Evolutionary conservation across 192 early-diverging fungal genomes (phyloP).

Genomic region (Podila epigama): DNA sequence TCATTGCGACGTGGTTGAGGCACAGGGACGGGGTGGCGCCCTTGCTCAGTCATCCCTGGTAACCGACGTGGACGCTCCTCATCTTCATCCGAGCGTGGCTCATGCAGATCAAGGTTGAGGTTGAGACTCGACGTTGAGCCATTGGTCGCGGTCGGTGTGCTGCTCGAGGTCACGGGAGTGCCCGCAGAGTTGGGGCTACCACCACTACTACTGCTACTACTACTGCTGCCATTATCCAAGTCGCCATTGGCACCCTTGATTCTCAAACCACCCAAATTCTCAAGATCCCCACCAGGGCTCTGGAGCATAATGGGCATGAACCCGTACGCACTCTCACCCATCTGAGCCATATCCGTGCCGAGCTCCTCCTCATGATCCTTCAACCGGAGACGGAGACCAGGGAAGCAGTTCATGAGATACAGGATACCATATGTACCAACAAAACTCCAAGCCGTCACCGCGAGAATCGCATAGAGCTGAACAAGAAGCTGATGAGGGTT

Average conservation of each 20-base stretch:
- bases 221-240: background rate
- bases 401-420: slow-evolving; percentile 73
- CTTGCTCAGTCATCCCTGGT: slow-evolving; percentile 28
- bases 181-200: background rate
- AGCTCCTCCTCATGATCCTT: slow-evolving; percentile 74
- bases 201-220: too few species aligned
- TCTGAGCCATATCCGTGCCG: slow-evolving; percentile 84
- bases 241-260: slow-evolving; percentile 1
- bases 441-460: slow-evolving; percentile 81
- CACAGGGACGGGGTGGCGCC: background rate
- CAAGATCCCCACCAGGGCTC: slow-evolving; percentile 15
- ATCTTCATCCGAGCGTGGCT: slow-evolving; percentile 21
- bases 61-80: slow-evolving; percentile 26
- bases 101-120: slow-evolving; percentile 42
- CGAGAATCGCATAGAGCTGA: slow-evolving; percentile 76
- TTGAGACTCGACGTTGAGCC: slow-evolving; percentile 19
- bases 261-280: slow-evolving; percentile 2
- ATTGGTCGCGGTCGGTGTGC: background rate
- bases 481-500: slow-evolving; percentile 82
- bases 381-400: slow-evolving; percentile 78
- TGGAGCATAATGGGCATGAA: slow-evolving; percentile 30
- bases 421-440: slow-evolving; percentile 77
- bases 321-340: slow-evolving; percentile 81
- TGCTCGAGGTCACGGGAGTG: slow-evolving; percentile 5
- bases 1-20: background rate